Evolutionary conservation across 768 basidiomycete genomes (phyloP), one percentile per base, ranked within the genome.

Genomic region (Lentinula edodes): DNA sequence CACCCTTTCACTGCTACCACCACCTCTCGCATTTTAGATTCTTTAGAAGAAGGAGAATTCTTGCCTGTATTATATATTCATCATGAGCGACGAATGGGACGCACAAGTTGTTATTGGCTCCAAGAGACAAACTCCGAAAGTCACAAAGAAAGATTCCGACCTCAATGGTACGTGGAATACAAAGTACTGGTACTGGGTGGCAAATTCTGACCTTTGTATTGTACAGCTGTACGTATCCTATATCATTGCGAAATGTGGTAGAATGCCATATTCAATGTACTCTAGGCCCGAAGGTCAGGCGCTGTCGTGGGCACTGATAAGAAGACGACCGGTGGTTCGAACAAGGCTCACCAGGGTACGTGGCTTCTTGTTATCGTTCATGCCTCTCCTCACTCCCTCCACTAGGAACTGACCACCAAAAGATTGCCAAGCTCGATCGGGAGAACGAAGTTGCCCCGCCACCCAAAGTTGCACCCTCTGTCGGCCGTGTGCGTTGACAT

Each of bases 391-490:
- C 43, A 15, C 28, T 23, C 28, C 6, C 39, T 45, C 50, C 13
- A 13, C 48, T 62, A 95, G 93, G 91, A 39, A 91, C 92, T 65
- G 95, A 98, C 75, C 93, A 96, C 76, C 92, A 94, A 71, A 86
- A 85, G 60, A 95, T 95, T 71, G 94, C 91, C 28, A 95, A 95
- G 70, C 87, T 98, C 46, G 95, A 95, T 74, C 86, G 92, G 48
- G 93, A 97, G 67, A 95, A 98, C 72, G 95, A 96, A 69, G 94
- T 96, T 23, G 93, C 94, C 8, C 94, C 95, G 6, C 95, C 95
- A 52, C 66, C 89, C 58, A 96, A 93, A 76, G 77, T 98, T 65
- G 72, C 80, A 1, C 79, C 86, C 8, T 80, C 78, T 23, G 91
- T 91, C 63, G 90, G 91, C 65, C 87, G 86, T 73, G 91, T 89